These are phyloP conservation scores for Suillus plorans DNA, from an alignment of 768 basidiomycete genomes.

Conservation along the genomic window DNA sequence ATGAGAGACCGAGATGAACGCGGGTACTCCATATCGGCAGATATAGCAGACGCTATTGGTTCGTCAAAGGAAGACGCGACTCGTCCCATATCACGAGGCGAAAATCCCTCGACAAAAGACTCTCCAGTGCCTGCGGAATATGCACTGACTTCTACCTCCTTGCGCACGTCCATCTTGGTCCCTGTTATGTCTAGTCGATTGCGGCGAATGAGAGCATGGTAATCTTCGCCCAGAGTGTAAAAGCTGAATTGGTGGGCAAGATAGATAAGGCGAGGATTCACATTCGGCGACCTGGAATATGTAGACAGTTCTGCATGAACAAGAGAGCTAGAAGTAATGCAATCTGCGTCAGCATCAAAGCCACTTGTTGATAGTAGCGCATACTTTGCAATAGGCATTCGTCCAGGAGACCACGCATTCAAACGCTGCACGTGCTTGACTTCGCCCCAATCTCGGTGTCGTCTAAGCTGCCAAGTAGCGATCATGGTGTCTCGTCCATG, in stretches of 20 bases:
- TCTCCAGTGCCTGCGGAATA: conserved; percentile 42
- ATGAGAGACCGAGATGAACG: conserved; percentile 43
- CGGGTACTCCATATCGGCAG: conserved; percentile 56
- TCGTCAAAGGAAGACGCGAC: conserved; percentile 61
- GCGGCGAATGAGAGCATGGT: conserved; percentile 72
- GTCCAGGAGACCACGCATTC: conserved; percentile 11
- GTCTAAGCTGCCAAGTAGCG: conserved; percentile 65
- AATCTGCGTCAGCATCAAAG: conserved; percentile 12
- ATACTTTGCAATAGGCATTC: conserved; percentile 8
- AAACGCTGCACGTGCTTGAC: conserved; percentile 36
- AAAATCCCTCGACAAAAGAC: conserved; percentile 54
- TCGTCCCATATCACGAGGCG: conserved; percentile 43
- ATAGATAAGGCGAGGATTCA: conserved; percentile 77
- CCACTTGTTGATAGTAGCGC: not conserved
- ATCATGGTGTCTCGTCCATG: conserved; percentile 41
- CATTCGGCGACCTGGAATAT: conserved; percentile 50
- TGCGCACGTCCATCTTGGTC: conserved; percentile 66
- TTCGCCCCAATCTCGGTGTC: conserved; percentile 52
- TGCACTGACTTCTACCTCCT: conserved; percentile 66
- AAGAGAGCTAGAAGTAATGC: conserved; percentile 49
- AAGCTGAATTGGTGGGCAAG: conserved; percentile 86
- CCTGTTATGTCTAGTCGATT: conserved; percentile 60
- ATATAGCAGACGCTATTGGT: conserved; percentile 72
- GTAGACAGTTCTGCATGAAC: conserved; percentile 85
- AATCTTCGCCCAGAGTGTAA: conserved; percentile 70